Base-by-base conservation (phyloP, 2,329 filamentous ascomycete genomes). In the Canariomyces notabilis region DNA sequence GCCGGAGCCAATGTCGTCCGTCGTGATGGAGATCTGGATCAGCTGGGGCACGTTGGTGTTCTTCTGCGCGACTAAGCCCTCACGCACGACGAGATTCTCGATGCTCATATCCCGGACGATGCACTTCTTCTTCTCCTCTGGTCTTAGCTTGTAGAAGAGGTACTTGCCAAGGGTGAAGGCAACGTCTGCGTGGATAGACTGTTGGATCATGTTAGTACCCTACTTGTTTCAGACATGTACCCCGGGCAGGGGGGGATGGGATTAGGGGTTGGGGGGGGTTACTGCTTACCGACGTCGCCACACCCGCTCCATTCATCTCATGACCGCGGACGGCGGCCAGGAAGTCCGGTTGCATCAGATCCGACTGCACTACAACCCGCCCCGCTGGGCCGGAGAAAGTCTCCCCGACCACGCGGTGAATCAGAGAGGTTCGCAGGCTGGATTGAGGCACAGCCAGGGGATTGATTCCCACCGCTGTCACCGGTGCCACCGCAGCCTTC, bases 121-220 rank as follows among this genome's bases (percentile, higher is more conserved):
- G n/a, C n/a, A n/a, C n/a, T n/a, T n/a, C n/a, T n/a, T 64, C 19
- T 71, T 66, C 39, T 64, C 63, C 33, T 67, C 31, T 8, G 75
- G 74, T 19, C 69, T 65, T 36, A 76, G 59, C 56, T 76, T 66
- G 59, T 73, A 72, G 61, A 72, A 73, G 9, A 80, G 68, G 58
- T 85, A 83, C 52, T 80, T 71, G 41, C 73, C 75, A 14, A 83
- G 66, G 2, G 82, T 85, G 63, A 78, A 74, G 2, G 77, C 79
- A 64, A 84, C 82, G 51, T 85, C 82, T 11, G 77, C 79, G 50
- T 83, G 79, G 18, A 83, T 59, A 4, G 67, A 69, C 59, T 61
- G 23, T n/a, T 26, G 37, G 9, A 22, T 5, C 32, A 6, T 34
- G 32, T 34, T 34, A 34, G 16, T 18, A 34, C 6, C 14, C 5